These are phyloP conservation scores for Bolboschoenoplectus hybrid DNA, from an alignment of 202 grass and related monocot species.

Conservation along the genomic window DNA sequence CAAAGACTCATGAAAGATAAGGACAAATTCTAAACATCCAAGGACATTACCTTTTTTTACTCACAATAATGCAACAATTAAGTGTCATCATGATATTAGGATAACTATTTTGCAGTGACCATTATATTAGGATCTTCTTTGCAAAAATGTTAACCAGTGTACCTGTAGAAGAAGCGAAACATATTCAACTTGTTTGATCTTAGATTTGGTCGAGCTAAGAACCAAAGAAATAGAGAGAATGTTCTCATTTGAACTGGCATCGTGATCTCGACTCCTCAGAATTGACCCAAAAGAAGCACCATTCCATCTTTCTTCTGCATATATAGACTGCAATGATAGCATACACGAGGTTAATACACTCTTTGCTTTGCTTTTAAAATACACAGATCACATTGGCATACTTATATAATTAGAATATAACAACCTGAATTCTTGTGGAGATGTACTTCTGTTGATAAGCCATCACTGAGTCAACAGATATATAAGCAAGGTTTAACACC, in stretches of 20 bases:
- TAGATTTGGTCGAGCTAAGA: slow-evolving; percentile 58
- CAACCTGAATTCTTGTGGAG: slow-evolving; percentile 67
- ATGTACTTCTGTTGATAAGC: slow-evolving; percentile 64
- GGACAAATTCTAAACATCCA: slow-evolving; percentile 23
- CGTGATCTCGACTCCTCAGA: slow-evolving; percentile 64
- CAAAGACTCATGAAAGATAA: background rate
- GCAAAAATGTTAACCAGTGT: slow-evolving; percentile 28
- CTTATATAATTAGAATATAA: slow-evolving; percentile 25
- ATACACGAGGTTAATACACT: background rate
- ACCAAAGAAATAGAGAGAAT: slow-evolving; percentile 58
- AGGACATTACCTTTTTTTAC: slow-evolving; percentile 11
- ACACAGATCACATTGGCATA: slow-evolving; percentile 29
- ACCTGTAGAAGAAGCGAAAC: slow-evolving; percentile 80
- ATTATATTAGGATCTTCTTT: slow-evolving; percentile 1
- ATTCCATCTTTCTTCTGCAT: slow-evolving; percentile 85
- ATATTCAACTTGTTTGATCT: slow-evolving; percentile 81
- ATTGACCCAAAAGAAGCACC: slow-evolving; percentile 77
- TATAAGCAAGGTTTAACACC: slow-evolving; percentile 54
- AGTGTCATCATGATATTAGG: slow-evolving; percentile 24
- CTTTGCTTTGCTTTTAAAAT: slow-evolving; percentile 19
- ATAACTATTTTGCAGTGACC: background rate
- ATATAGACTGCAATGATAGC: slow-evolving; percentile 62
- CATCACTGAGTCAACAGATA: slow-evolving; percentile 56
- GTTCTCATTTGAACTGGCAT: slow-evolving; percentile 55
- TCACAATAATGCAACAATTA: slow-evolving; percentile 10